These are phyloP conservation scores for Pythium phragmitis DNA, from an alignment of 352 stramenopile genomes.

Conservation along the genomic window DNA sequence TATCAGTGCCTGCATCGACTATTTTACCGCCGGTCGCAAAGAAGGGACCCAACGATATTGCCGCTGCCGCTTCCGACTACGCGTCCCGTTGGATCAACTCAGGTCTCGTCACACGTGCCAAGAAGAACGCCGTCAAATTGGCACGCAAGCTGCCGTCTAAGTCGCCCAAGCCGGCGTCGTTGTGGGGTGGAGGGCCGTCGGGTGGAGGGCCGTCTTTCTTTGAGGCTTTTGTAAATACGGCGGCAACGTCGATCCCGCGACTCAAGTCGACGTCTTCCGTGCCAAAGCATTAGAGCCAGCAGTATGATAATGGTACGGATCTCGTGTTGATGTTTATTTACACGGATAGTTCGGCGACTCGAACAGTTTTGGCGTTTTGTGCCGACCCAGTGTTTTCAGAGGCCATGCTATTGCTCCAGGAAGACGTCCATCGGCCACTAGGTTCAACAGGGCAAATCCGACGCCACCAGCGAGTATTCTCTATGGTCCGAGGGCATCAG, in stretches of 20 bases:
- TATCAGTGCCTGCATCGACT: slow-evolving; percentile 1
- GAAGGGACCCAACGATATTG: slow-evolving; percentile 2
- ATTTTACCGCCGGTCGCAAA: not conserved
- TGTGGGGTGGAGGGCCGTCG: slow-evolving; percentile 30
- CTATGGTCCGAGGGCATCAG: not conserved
- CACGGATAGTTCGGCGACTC: not conserved
- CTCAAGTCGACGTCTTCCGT: slow-evolving; percentile 38
- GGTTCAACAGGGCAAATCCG: not conserved
- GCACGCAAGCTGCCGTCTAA: slow-evolving; percentile 10
- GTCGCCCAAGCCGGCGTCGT: slow-evolving; percentile 10
- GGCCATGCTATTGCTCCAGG: no score
- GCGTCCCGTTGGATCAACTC: slow-evolving; percentile 41
- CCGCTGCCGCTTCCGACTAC: slow-evolving; percentile 27
- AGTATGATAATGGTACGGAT: not conserved
- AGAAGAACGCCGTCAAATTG: slow-evolving; percentile 38
- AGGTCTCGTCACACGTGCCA: slow-evolving; percentile 34
- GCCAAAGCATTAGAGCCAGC: slow-evolving; percentile 9
- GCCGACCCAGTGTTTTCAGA: not conserved
- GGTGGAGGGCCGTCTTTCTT: slow-evolving; percentile 33
- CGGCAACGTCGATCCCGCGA: slow-evolving; percentile 40
- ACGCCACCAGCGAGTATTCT: not conserved
- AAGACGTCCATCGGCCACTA: no score
- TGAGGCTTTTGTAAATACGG: slow-evolving; percentile 73
- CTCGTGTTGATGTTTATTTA: slow-evolving; percentile 11
- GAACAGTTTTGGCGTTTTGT: not conserved